These are phyloP conservation scores for Rutstroemia sp. DNA, from an alignment of 2,329 filamentous ascomycete species.

Conservation along the genomic window DNA sequence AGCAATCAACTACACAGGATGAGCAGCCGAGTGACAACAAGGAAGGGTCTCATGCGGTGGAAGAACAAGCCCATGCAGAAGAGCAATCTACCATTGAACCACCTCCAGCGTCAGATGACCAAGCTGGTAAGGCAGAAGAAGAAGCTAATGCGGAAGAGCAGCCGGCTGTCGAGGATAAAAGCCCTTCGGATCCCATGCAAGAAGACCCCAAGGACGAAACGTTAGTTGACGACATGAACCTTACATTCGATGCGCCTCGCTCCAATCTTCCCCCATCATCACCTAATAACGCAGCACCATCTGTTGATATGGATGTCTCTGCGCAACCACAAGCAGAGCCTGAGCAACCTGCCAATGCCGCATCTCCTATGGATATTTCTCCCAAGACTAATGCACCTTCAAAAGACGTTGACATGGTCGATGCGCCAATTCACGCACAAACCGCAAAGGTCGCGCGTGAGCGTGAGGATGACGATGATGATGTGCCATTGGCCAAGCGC, in stretches of 20 bases:
- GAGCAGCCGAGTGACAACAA: no score
- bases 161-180: no score
- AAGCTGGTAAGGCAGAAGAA: no score
- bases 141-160: no score
- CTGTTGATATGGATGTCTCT: constrained; percentile 1
- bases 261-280: constrained; percentile 4
- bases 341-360: not conserved
- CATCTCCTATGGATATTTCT: not conserved
- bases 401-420: constrained; percentile 28
- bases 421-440: constrained; percentile 27
- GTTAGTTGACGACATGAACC: constrained; percentile 2
- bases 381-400: not conserved
- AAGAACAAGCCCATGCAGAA: not conserved
- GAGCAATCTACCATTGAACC: not conserved
- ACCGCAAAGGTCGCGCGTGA: constrained; percentile 59
- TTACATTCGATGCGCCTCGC: constrained; percentile 6
- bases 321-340: not conserved
- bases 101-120: not conserved
- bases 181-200: not conserved
- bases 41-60: not conserved
- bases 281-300: constrained; percentile 5
- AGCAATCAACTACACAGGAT: not conserved
- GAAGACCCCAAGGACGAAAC: not conserved
- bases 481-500: constrained; percentile 70
- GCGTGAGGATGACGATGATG: constrained; percentile 64